These are phyloP conservation scores for Cornus kousa DNA, from an alignment of 148 eudicot genomes.

Conservation along the genomic window DNA sequence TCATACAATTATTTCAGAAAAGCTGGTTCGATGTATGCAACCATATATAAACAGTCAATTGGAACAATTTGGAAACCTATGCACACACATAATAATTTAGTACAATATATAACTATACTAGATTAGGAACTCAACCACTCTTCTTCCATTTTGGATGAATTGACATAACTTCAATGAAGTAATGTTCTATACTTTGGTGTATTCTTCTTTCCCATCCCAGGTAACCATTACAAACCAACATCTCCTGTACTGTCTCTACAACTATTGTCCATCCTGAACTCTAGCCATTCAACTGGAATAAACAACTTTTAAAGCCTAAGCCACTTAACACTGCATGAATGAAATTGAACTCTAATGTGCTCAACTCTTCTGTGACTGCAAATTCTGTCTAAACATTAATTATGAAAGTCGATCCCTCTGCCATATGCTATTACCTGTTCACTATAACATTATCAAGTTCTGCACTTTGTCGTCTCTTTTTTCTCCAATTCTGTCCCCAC, in stretches of 20 bases:
- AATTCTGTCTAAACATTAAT: not conserved
- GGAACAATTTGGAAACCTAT: too few relatives aligned
- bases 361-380: not conserved
- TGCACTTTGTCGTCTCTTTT: constrained; percentile 36
- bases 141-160: not conserved
- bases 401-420: not conserved
- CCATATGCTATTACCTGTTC: constrained; percentile 2
- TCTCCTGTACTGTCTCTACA: not conserved
- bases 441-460: constrained; percentile 21
- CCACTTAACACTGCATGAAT: not conserved
- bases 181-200: not conserved
- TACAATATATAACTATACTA: too few relatives aligned
- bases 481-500: constrained; percentile 77
- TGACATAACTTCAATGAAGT: not conserved
- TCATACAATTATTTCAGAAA: too few relatives aligned
- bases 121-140: not conserved
- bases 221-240: not conserved
- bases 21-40: too few relatives aligned
- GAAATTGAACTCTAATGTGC: not conserved
- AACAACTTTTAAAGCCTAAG: not conserved
- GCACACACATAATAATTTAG: too few relatives aligned
- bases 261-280: not conserved
- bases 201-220: not conserved
- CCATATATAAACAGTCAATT: too few relatives aligned
- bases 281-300: not conserved